These are phyloP conservation scores for Diaporthe citrichinensis DNA, from an alignment of 2,329 filamentous ascomycete species.

Conservation along the genomic window DNA sequence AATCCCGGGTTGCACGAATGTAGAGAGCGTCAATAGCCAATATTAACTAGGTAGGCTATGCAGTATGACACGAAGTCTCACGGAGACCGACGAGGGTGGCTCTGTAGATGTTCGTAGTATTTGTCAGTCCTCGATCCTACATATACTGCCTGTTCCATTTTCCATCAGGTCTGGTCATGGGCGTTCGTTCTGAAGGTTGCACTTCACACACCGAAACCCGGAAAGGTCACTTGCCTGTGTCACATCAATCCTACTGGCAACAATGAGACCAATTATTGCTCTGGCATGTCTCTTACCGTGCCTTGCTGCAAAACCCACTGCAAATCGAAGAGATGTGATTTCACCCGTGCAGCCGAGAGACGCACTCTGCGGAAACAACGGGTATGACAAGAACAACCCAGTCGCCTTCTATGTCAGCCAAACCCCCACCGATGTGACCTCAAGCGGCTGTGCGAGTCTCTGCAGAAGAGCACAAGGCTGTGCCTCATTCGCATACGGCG, in stretches of 20 bases:
- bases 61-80: background rate
- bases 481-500: constrained; percentile 12
- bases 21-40: background rate
- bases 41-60: background rate
- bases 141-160: background rate
- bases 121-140: background rate
- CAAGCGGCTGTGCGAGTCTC: background rate
- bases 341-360: background rate
- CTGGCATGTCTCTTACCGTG: background rate
- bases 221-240: background rate
- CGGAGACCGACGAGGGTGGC: background rate
- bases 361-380: background rate
- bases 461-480: background rate
- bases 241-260: too few species aligned
- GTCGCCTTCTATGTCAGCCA: constrained; percentile 7
- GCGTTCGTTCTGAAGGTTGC: background rate
- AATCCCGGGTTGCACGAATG: background rate
- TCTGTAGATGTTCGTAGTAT: background rate
- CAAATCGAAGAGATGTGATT: background rate
- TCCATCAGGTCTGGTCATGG: background rate
- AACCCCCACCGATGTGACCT: background rate
- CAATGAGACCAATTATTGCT: background rate
- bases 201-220: too few species aligned
- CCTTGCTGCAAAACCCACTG: background rate
- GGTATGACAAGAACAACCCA: background rate